These are phyloP conservation scores for Chimonanthus praecox DNA, from an alignment of 164 flowering plant species.

Conservation along the genomic window DNA sequence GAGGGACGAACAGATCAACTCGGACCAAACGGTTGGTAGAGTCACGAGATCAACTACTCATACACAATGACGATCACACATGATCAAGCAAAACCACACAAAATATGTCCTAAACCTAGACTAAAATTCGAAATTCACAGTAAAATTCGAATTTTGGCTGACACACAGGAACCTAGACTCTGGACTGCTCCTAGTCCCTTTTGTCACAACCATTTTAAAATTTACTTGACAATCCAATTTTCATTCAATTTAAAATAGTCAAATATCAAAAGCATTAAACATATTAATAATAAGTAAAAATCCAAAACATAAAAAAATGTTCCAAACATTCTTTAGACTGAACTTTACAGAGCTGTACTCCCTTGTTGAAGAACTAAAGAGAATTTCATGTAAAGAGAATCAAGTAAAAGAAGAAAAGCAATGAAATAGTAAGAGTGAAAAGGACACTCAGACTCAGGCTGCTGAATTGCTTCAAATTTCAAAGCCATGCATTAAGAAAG, in stretches of 20 bases:
- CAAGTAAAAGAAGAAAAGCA: not conserved
- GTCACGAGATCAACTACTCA: too few relatives aligned
- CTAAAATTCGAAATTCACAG: too few relatives aligned
- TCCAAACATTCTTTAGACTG: not conserved
- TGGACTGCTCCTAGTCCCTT: too few relatives aligned
- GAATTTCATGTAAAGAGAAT: not conserved
- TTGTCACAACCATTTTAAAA: too few relatives aligned
- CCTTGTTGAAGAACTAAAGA: not conserved
- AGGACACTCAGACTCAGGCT: not conserved
- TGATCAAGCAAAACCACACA: too few relatives aligned
- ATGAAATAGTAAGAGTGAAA: not conserved
- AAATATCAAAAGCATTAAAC: not conserved
- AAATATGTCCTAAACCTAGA: too few relatives aligned
- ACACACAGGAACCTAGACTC: too few relatives aligned
- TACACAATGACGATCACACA: too few relatives aligned
- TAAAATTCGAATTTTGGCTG: too few relatives aligned
- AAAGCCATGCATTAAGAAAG: not conserved
- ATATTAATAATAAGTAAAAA: not conserved
- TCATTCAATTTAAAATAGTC: not conserved
- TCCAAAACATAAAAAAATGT: not conserved
- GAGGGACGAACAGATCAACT: too few relatives aligned
- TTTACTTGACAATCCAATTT: too few relatives aligned
- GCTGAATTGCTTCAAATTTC: not conserved
- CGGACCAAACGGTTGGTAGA: too few relatives aligned
- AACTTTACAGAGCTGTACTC: not conserved